Base-by-base conservation (phyloP, 164 flowering plant species). In the Taxillus chinensis region DNA sequence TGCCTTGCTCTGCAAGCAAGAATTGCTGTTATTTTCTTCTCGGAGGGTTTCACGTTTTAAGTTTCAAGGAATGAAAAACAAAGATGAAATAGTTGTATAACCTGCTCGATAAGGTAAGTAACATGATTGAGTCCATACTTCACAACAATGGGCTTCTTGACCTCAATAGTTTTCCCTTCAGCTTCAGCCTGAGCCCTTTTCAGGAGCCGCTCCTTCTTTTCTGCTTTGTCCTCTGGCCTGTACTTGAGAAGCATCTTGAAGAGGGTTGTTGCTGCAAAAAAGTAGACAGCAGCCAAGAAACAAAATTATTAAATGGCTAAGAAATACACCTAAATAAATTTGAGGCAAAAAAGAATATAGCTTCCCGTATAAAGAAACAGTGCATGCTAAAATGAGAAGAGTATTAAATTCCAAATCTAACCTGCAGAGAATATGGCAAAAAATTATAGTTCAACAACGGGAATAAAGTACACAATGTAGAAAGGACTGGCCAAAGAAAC, bases 111-210 rank as follows among this genome's bases (percentile, higher is more conserved):
- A 5, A 58, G 61, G 45, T 58, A 58, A 27, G 61, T 58, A 3
- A 58, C 61, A 58, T 58, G 61, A 16, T 58, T 58, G 9, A 58
- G 61, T 12, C 61, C 61, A 27, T 58, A 58, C 11, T 58, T 58
- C 61, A 58, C 61, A 58, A 58, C 61, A 58, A 58, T 58, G 27
- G 61, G 61, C 45, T 58, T 58, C 45, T 58, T 58, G 14, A 42
- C 37, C 45, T 58, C 61, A 4, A 42, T 7, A 40, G 45, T 40
- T 13, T 58, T 58, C 11, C 61, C 61, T 7, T 58, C 61, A 13
- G 61, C 61, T 45, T 58, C 45, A 1, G 46, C 27, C 45, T 58
- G 61, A 40, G 61, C 61, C 61, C 43, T 40, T 58, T 58, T 58
- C 27, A 58, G 45, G 8, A 58, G 61, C 4, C 61, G 61, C 10